Base-by-base conservation (phyloP, 2,329 filamentous ascomycete genomes). In the Endocalyx cinctus region DNA sequence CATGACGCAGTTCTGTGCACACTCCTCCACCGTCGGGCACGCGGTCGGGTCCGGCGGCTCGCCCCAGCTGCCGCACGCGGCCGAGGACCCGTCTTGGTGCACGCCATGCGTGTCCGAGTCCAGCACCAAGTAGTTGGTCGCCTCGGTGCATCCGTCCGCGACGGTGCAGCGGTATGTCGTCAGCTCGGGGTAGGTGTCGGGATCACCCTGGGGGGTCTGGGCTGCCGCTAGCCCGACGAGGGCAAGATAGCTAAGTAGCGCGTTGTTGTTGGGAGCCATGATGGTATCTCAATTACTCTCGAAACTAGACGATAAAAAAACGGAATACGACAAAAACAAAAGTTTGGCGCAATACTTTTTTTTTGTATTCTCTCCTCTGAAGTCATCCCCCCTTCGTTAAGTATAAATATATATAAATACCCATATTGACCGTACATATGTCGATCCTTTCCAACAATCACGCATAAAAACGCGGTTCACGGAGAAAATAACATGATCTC, bases 1-100 rank as follows among this genome's bases (percentile, higher is more conserved):
- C 39, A 77, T 62, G 27, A 70, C 59, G 47, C 73, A 77, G 52
- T 73, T 74, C 43, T 66, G 45, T 1, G 69, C 64, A 46, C 73
- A 77, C 2, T 62, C 63, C 40, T 59, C 59, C 43, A 63, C 63
- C 31, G 68, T 64, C 1, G 69, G 67, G 48, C 71, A 75, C 2
- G 62, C 62, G 3, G 60, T 62, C 10, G 55, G 37, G 43, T 72
- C 62, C 3, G 60, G 55, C 6, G 45, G 49, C 31, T 34, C 52
- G 17, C 51, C 55, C 47, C 55, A 57, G 37, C 45, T 35, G 26
- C 57, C 57, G 46, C 61, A 64, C 41, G 58, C 53, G 13, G 43
- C 43, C 17, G 34, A 47, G 34, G 51, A 51, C 35, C 51, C 43
- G 34, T 51, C 50, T 34, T 64, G 58, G 39, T 71, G 63, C 25